phyloP scores from a whole-genome alignment of 345 rosid species.

The Lepidium aucheri region DNA sequence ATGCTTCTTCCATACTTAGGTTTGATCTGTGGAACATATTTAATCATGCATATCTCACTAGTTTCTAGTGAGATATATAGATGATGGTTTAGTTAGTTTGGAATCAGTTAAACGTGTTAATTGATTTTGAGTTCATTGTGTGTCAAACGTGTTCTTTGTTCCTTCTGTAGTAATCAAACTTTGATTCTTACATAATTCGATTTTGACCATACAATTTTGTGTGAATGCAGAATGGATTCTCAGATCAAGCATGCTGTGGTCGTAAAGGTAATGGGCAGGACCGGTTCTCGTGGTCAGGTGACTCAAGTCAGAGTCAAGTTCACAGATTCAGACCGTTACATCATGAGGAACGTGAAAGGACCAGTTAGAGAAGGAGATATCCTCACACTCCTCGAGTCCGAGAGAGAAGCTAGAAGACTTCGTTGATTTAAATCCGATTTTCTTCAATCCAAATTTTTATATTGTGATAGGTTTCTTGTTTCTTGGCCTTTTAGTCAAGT shows the following conservation, averaged over 20 bases:
- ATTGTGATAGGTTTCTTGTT: slow-evolving; percentile 4
- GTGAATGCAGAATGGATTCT: slow-evolving; percentile 56
- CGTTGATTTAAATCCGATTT: slow-evolving; percentile 33
- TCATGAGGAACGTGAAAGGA: slow-evolving; percentile 89
- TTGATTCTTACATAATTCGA: too few relatives aligned
- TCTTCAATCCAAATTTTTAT: neutral
- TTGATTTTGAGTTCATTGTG: too few relatives aligned
- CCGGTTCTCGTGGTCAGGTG: slow-evolving; percentile 34
- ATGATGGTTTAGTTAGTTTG: too few relatives aligned
- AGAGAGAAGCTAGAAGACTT: slow-evolving; percentile 85
- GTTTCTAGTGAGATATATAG: too few relatives aligned
- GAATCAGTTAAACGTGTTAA: too few relatives aligned
- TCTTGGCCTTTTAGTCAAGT: neutral
- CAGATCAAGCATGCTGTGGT: slow-evolving; percentile 75
- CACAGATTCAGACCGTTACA: slow-evolving; percentile 31
- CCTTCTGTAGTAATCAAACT: too few relatives aligned
- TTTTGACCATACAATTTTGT: too few relatives aligned
- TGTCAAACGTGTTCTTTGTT: too few relatives aligned
- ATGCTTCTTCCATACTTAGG: too few relatives aligned
- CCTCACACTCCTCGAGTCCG: slow-evolving; percentile 75
- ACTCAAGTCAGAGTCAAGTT: slow-evolving; percentile 36
- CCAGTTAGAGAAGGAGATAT: slow-evolving; percentile 80
- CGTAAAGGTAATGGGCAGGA: slow-evolving; percentile 63
- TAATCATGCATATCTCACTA: too few relatives aligned
- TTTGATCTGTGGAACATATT: too few relatives aligned